Evolutionary conservation across 352 stramenopile species (phyloP).

Genomic region (Phytophthora vignae): DNA sequence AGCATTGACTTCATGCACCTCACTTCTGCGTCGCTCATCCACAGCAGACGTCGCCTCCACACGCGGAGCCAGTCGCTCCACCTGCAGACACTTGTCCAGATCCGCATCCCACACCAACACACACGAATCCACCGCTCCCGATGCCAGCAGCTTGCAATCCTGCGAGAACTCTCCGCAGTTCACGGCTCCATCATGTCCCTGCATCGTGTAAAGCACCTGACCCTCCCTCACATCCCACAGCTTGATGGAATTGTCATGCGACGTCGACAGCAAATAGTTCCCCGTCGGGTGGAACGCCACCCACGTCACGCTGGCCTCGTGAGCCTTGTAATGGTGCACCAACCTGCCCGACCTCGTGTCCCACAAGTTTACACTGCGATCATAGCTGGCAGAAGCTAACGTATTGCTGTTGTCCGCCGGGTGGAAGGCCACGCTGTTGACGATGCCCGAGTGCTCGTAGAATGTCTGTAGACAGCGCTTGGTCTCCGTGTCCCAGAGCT

Average conservation of each 20-base stretch:
- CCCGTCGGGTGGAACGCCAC: conserved; percentile 92
- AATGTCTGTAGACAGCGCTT: conserved; percentile 84
- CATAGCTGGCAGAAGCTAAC: conserved; percentile 72
- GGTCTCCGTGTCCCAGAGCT: conserved; percentile 91
- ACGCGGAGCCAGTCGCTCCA: conserved; percentile 32
- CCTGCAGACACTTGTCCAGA: conserved; percentile 77
- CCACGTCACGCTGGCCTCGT: conserved; percentile 80
- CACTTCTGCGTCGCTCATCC: too few relatives aligned
- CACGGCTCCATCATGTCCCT: conserved; percentile 84
- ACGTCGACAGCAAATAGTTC: conserved; percentile 92
- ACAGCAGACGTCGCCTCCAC: conserved; percentile 6
- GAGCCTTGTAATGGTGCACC: conserved; percentile 93
- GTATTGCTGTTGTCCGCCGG: conserved; percentile 69
- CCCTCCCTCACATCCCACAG: conserved; percentile 94
- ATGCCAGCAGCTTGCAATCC: conserved; percentile 73
- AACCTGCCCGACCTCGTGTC: conserved; percentile 83
- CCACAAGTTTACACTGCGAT: conserved; percentile 86
- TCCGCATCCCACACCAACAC: conserved; percentile 91
- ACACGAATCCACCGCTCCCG: conserved; percentile 76
- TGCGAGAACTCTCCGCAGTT: conserved; percentile 76
- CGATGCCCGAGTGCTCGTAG: conserved; percentile 86
- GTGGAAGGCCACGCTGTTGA: conserved; percentile 90
- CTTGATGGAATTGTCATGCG: conserved; percentile 90
- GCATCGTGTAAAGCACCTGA: conserved; percentile 93
- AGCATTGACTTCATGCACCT: not conserved